These are phyloP conservation scores for Gracilaria gracilis DNA, from an alignment of 23 red algal genomes.

Conservation along the genomic window DNA sequence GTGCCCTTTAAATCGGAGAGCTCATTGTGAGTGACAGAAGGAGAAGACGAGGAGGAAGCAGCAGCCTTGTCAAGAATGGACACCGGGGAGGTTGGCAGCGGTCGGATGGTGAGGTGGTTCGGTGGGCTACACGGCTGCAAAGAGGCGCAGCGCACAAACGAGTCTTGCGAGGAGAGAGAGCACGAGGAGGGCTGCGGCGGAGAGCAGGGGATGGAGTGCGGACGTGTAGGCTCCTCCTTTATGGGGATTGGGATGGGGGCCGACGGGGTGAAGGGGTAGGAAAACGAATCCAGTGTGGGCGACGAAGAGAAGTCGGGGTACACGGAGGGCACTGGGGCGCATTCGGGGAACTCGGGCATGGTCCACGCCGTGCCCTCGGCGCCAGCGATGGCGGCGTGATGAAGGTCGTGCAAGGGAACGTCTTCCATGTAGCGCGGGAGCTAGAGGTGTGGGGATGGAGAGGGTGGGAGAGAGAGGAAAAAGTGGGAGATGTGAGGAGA, in stretches of 20 bases:
- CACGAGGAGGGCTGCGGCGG: conserved; percentile 40
- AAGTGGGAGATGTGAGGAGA: no score
- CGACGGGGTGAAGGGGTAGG: conserved; percentile 5
- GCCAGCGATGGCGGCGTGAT: conserved; percentile 64
- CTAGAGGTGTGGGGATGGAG: background rate
- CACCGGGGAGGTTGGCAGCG: conserved; percentile 1
- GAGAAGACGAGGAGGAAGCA: background rate
- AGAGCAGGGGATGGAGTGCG: background rate
- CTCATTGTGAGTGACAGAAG: background rate
- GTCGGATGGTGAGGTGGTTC: conserved; percentile 11
- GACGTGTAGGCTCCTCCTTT: background rate
- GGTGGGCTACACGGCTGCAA: background rate
- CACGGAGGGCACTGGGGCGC: conserved; percentile 1
- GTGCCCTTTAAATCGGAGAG: conserved; percentile 76
- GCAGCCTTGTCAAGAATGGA: background rate
- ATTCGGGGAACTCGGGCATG: conserved; percentile 38
- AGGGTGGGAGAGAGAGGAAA: background rate
- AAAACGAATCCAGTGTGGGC: background rate
- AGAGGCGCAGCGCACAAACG: background rate
- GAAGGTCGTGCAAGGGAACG: conserved; percentile 39
- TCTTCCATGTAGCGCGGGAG: conserved; percentile 23
- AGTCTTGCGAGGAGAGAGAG: conserved; percentile 29
- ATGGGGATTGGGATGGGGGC: conserved; percentile 23
- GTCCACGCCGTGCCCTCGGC: conserved; percentile 59
- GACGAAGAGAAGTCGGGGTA: background rate